Evolutionary conservation across 1,139 yeast species (phyloP), one percentile per base, ranked within the genome.

Genomic region (Diutina mesorugosa): DNA sequence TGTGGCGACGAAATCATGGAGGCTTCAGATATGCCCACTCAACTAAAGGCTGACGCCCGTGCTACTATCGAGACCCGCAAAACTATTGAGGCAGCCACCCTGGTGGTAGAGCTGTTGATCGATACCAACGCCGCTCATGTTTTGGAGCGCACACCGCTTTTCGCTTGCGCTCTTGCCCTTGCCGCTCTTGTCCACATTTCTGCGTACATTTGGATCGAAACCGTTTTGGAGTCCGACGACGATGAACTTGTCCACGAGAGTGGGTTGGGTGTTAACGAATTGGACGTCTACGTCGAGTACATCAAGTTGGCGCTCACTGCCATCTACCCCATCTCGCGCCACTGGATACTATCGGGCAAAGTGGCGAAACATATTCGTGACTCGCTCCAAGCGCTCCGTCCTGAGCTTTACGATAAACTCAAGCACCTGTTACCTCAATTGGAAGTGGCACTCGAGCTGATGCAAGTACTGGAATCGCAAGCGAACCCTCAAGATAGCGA

Each of bases 121-220:
- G 80, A 77, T 59, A 76, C 81, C 3, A 72, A 73, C 58, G 73
- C 81, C 0, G 65, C 74, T 0, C 66, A 69, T 52, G 71, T 77
- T 0, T 58, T 69, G 21, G 69, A 71, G 46, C 66, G 83, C 61
- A 77, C 81, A 0, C 81, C 81, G 2, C 66, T 78, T 56, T 71
- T 72, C 63, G 81, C 81, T 0, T 78, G 83, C 61, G 76, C 81
- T 0, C 66, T 78, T 56, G 83, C 83, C 1, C 74, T 77, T 62
- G 73, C 80, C 0, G 72, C 78, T 4, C 64, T 78, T 54, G 80
- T 78, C 21, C 81, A 77, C 64, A 63, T 77, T 10, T 76, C 80
- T 57, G 78, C 81, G 0, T 78, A 74, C 60, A 67, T 78, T 2
- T 78, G 83, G 83, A 71, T 71, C 28, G 77, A 73, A 56, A 68